Percentiles rank a stretch among this genome's conserved stretches.
Evolutionary conservation across 768 basidiomycete species (phyloP).

Genomic region (Brasilioporus rufonigricans): DNA sequence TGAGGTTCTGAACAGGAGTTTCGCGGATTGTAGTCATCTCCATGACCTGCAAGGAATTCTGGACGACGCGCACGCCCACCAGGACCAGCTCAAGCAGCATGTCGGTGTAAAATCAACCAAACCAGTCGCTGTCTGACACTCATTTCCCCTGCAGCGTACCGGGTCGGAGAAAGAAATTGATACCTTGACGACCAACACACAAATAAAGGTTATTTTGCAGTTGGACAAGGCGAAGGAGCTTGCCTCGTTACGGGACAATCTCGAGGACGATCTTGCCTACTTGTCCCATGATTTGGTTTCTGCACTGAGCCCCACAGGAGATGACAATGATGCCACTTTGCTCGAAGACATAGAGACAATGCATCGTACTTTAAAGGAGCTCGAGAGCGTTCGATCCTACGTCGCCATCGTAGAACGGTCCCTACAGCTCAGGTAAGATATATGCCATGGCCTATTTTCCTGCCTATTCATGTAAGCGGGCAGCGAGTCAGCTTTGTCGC

Average conservation of each 20-base stretch:
- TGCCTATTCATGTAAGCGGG: constrained; percentile 7
- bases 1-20: constrained; percentile 43
- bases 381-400: constrained; percentile 75
- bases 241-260: constrained; percentile 69
- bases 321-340: constrained; percentile 55
- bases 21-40: constrained; percentile 50
- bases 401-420: constrained; percentile 71
- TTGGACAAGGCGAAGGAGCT: constrained; percentile 69
- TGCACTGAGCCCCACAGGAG: constrained; percentile 41
- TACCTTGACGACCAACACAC: constrained; percentile 46
- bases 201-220: constrained; percentile 44
- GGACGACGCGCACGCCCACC: constrained; percentile 38
- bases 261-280: constrained; percentile 74
- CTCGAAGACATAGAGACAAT: constrained; percentile 81
- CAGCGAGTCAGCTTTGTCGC: constrained; percentile 59
- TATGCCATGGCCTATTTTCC: background rate
- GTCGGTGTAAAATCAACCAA: constrained; percentile 39
- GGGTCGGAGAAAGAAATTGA: constrained; percentile 50
- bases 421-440: constrained; percentile 62
- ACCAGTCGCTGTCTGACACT: constrained; percentile 9
- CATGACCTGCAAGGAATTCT: constrained; percentile 45
- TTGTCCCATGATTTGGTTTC: constrained; percentile 66
- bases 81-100: constrained; percentile 41
- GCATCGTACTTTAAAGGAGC: constrained; percentile 72
- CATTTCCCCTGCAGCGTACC: constrained; percentile 52